Evolutionary conservation across 768 basidiomycete species (phyloP).

Genomic region (Lactifluus piperatus): DNA sequence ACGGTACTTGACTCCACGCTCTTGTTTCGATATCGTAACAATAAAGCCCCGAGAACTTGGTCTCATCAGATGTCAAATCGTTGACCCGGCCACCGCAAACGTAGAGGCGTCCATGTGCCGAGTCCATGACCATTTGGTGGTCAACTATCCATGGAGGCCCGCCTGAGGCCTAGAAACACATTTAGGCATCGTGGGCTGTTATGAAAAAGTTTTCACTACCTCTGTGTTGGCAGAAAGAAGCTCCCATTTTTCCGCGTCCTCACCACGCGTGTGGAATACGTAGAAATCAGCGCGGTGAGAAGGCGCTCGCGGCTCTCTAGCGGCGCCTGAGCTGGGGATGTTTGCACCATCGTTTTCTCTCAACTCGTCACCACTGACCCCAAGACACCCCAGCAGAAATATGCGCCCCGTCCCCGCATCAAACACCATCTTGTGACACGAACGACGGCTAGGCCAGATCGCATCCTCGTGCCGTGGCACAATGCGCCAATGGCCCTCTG

Average conservation of each 20-base stretch:
- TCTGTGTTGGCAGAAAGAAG: slow-evolving; percentile 56
- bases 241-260: slow-evolving; percentile 63
- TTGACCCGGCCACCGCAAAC: slow-evolving; percentile 69
- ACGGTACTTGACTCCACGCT: slow-evolving; percentile 69
- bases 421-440: slow-evolving; percentile 79
- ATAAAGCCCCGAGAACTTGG: slow-evolving; percentile 65
- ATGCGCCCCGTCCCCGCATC: slow-evolving; percentile 62
- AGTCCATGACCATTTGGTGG: slow-evolving; percentile 75
- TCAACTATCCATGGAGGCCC: slow-evolving; percentile 72
- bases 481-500: slow-evolving; percentile 49
- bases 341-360: slow-evolving; percentile 6
- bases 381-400: slow-evolving; percentile 63
- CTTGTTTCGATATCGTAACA: slow-evolving; percentile 57
- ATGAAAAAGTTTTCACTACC: slow-evolving; percentile 34
- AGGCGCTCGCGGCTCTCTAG: background rate
- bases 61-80: slow-evolving; percentile 50
- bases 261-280: slow-evolving; percentile 58
- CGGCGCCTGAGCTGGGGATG: background rate
- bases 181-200: background rate
- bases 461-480: slow-evolving; percentile 46
- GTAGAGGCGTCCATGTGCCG: slow-evolving; percentile 60
- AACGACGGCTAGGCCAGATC: slow-evolving; percentile 61
- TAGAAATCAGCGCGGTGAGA: slow-evolving; percentile 61
- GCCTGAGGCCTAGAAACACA: slow-evolving; percentile 39
- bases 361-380: slow-evolving; percentile 37